phyloP scores from a whole-genome alignment of 2,329 filamentous ascomycete species.

The Alternaria arborescens region DNA sequence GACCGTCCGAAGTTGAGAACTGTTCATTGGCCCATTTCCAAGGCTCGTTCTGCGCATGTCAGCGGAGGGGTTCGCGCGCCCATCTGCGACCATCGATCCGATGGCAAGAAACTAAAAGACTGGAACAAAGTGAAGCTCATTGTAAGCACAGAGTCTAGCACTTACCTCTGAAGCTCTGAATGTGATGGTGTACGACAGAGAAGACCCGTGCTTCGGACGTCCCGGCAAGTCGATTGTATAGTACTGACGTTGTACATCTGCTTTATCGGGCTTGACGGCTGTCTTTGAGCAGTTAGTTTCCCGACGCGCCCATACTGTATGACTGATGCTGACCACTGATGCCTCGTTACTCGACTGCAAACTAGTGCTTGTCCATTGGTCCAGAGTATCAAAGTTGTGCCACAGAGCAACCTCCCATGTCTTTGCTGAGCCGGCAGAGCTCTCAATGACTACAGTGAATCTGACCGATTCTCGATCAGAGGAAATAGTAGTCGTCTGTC shows the following conservation, averaged over 20 bases:
- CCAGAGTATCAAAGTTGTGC: conserved; percentile 68
- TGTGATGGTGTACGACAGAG: conserved; percentile 74
- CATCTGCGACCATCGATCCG: background rate
- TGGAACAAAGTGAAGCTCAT: background rate
- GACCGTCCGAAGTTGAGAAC: conserved; percentile 69
- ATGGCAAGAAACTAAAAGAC: background rate
- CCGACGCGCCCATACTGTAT: background rate
- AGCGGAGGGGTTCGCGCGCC: background rate
- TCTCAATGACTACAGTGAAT: conserved; percentile 76
- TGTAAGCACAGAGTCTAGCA: background rate
- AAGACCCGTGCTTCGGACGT: conserved; percentile 54
- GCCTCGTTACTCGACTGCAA: conserved; percentile 57
- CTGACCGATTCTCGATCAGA: conserved; percentile 54
- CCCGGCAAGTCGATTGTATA: conserved; percentile 62
- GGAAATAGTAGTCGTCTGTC: conserved; percentile 72
- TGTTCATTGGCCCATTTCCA: conserved; percentile 79
- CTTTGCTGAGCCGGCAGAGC: conserved; percentile 63
- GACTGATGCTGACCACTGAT: conserved; percentile 30
- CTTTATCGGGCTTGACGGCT: conserved; percentile 24
- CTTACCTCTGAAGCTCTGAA: conserved; percentile 62
- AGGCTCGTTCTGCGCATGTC: conserved; percentile 49
- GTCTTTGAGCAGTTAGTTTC: conserved; percentile 32
- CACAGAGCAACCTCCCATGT: conserved; percentile 79
- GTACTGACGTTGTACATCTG: conserved; percentile 54
- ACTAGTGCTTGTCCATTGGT: conserved; percentile 66